Conservation (phyloP, 2,329 filamentous ascomycete genomes). For the Fusarium tanahbumbuense region DNA sequence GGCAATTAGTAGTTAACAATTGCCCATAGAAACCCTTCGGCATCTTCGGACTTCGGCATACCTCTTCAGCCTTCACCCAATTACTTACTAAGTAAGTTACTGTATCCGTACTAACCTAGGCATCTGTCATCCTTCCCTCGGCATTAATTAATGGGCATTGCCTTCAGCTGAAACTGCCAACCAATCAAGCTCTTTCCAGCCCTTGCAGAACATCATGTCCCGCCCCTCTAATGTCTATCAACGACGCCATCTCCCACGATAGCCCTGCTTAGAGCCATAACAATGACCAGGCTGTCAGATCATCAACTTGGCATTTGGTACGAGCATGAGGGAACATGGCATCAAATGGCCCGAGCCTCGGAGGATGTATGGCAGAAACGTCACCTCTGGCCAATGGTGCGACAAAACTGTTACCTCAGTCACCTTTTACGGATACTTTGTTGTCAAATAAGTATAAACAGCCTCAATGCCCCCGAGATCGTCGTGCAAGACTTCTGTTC, state of each 20-base stretch:
- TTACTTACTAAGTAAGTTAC: neutral
- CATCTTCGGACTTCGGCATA: neutral
- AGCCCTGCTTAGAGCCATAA: slow-evolving; percentile 24
- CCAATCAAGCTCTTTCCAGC: slow-evolving; percentile 32
- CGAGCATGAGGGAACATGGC: slow-evolving; percentile 5
- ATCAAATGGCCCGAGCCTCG: slow-evolving; percentile 17
- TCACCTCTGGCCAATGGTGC: slow-evolving; percentile 16
- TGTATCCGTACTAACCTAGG: neutral
- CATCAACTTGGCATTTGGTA: slow-evolving; percentile 18
- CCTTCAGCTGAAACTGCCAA: slow-evolving; percentile 14
- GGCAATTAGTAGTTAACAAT: neutral
- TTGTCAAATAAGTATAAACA: slow-evolving; percentile 17
- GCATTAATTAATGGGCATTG: slow-evolving; percentile 5
- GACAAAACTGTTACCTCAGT: slow-evolving; percentile 21
- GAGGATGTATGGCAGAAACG: neutral
- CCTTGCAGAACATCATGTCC: slow-evolving; percentile 5
- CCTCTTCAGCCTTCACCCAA: neutral
- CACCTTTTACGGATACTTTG: neutral
- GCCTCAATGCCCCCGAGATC: neutral
- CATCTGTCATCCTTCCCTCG: neutral
- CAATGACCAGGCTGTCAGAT: slow-evolving; percentile 9
- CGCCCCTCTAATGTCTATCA: slow-evolving; percentile 12
- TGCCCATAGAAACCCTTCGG: neutral
- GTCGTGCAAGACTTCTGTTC: neutral
- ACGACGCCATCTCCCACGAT: slow-evolving; percentile 31